A percentile compares a stretch with the other conserved stretches of the same genome.
Evolutionary conservation across 768 basidiomycete genomes (phyloP).

Genomic region (Rhizopogon sp.): DNA sequence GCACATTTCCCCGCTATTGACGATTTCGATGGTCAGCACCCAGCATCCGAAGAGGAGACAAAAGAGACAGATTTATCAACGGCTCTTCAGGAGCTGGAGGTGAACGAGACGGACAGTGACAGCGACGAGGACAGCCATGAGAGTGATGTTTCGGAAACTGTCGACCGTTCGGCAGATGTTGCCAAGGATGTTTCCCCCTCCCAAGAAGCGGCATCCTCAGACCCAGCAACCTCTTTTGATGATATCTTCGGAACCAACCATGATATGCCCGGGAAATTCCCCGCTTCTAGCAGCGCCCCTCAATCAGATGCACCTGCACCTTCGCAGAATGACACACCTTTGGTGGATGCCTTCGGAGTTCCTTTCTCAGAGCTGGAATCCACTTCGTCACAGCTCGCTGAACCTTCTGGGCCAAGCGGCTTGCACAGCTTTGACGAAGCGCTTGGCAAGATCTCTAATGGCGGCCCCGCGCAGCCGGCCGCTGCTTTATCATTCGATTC

Average conservation of each 20-base stretch:
- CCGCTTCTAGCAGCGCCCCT: conserved; percentile 11
- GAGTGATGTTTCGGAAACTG: conserved; percentile 12
- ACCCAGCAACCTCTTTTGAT: conserved; percentile 40
- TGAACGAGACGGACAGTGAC: conserved; percentile 51
- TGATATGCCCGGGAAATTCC: conserved; percentile 19
- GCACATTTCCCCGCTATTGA: conserved; percentile 36
- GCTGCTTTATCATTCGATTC: conserved; percentile 59
- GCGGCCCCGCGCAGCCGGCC: conserved; percentile 25
- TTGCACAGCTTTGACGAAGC: conserved; percentile 74
- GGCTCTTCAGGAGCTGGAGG: conserved; percentile 55
- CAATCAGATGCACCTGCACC: conserved; percentile 15
- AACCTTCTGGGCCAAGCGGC: conserved; percentile 17
- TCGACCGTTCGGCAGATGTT: not conserved
- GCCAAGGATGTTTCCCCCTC: conserved; percentile 2
- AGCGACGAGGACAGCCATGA: conserved; percentile 34
- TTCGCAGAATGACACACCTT: conserved; percentile 11
- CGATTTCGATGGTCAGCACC: conserved; percentile 13
- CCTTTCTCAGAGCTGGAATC: conserved; percentile 15
- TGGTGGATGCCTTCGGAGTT: conserved; percentile 38
- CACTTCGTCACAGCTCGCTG: conserved; percentile 7
- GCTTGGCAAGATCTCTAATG: conserved; percentile 48
- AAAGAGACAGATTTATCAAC: conserved; percentile 48
- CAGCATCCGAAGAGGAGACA: conserved; percentile 7
- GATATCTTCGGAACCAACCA: conserved; percentile 44
- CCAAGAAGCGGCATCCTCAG: conserved; percentile 7